These are phyloP conservation scores for Citrullus mucosospermus DNA, from an alignment of 306 rosid genomes.

Conservation along the genomic window DNA sequence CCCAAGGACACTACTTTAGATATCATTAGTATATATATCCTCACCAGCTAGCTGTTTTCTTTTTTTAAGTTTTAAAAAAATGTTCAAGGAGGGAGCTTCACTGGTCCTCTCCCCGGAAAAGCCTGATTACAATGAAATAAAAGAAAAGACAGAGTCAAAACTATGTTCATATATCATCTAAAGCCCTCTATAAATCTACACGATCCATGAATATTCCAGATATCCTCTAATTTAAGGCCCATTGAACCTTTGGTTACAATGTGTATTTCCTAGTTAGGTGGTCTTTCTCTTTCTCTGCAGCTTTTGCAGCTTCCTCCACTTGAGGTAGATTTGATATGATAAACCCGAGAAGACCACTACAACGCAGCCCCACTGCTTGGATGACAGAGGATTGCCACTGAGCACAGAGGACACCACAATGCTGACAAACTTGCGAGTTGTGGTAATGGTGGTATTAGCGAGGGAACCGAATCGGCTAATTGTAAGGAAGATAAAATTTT, in stretches of 20 bases:
- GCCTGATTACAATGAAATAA: not conserved
- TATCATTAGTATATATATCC: not conserved
- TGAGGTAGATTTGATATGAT: slow-evolving; percentile 87
- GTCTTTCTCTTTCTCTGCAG: slow-evolving; percentile 72
- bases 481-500: slow-evolving; percentile 89
- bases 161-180: not conserved
- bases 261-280: slow-evolving; percentile 25
- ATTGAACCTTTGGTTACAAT: slow-evolving; percentile 11
- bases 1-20: not conserved
- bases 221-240: slow-evolving; percentile 24
- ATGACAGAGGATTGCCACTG: slow-evolving; percentile 87
- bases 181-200: slow-evolving; percentile 28
- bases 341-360: slow-evolving; percentile 83
- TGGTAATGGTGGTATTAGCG: slow-evolving; percentile 91
- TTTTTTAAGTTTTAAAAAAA: not conserved
- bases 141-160: slow-evolving; percentile 1
- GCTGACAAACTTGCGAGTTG: slow-evolving; percentile 95
- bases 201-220: slow-evolving; percentile 16
- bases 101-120: not conserved
- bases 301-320: slow-evolving; percentile 80
- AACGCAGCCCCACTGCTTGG: slow-evolving; percentile 92
- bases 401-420: slow-evolving; percentile 83
- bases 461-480: slow-evolving; percentile 90
- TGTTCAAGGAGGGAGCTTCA: not conserved
- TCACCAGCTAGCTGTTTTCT: not conserved